Base-by-base conservation (phyloP, 148 eudicot species). In the Pharnaceum exiguum region DNA sequence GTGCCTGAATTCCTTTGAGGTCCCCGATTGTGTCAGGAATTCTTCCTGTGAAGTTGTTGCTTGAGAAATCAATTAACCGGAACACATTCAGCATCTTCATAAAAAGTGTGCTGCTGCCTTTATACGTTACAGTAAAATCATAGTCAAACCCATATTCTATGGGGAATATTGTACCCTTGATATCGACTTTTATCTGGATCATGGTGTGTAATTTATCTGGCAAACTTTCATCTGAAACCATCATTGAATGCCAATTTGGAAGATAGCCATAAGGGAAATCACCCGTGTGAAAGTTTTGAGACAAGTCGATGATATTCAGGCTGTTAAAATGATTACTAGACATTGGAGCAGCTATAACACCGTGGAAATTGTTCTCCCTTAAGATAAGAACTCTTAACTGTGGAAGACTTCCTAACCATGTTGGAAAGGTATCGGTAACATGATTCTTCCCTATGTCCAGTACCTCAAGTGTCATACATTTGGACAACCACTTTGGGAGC, bases 291-390 rank as follows among this genome's bases (percentile, higher is more conserved):
- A 30, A 19, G 39, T 82, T 82, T 26, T 46, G 3, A 8, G 82
- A 82, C 5, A 78, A 43, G 59, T 75, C 74, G 12, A 78, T 56
- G n/a, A 82, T 58, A 4, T 51, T 71, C 52, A 82, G 36, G 23
- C 59, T 52, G 10, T 54, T 40, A 22, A 78, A 73, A 5, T 16
- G 21, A 9, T 8, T 24, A 5, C 17, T 16, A 2, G 6, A 24
- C 10, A 8, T 7, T 11, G 48, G 42, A n/a, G 3, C 16, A 4
- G 2, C 17, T 11, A 77, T 59, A 5, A 2, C 28, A 1, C 83
- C 81, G 31, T 75, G 42, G 5, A 81, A 74, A 24, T 33, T 72
- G 60, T 81, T 78, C 12, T 46, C 27, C 16, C 74, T 15, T 36
- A 69, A 29, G 7, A 66, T 10, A 10, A 79, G 62, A 50, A 79